Evolutionary conservation across 83 land plant genomes (phyloP).

Genomic region (Picea engelmannii): DNA sequence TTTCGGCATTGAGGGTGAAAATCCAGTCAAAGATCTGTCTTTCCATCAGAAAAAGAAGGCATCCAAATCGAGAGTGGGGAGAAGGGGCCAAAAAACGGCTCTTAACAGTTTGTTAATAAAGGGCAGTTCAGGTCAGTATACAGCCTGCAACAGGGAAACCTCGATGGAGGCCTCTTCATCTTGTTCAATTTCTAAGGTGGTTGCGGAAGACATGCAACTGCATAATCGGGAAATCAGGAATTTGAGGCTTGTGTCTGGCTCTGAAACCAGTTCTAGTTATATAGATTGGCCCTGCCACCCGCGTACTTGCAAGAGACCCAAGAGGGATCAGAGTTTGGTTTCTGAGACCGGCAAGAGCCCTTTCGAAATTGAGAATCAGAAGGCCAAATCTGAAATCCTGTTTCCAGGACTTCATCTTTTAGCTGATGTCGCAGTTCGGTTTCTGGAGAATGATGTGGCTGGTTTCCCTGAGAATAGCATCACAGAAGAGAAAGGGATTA

Average conservation of each 20-base stretch:
- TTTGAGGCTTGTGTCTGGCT: background rate
- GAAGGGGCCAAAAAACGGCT: too few relatives aligned
- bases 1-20: too few relatives aligned
- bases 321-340: background rate
- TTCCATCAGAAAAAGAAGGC: too few relatives aligned
- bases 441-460: background rate
- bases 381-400: background rate
- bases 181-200: background rate
- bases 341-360: background rate
- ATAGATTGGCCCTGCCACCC: too few relatives aligned
- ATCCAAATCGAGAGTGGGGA: too few relatives aligned
- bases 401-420: background rate
- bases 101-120: too few relatives aligned
- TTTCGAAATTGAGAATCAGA: background rate
- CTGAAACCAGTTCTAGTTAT: too few relatives aligned
- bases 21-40: too few relatives aligned
- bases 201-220: background rate
- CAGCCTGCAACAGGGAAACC: too few relatives aligned
- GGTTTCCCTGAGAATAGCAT: background rate
- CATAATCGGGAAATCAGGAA: background rate
- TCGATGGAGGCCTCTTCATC: background rate
- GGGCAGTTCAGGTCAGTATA: too few relatives aligned
- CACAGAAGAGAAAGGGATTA: background rate
- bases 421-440: background rate
- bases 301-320: too few relatives aligned